These are phyloP conservation scores for Aegilops umbellulata DNA, from an alignment of 176 grass and related monocot genomes.

Conservation along the genomic window DNA sequence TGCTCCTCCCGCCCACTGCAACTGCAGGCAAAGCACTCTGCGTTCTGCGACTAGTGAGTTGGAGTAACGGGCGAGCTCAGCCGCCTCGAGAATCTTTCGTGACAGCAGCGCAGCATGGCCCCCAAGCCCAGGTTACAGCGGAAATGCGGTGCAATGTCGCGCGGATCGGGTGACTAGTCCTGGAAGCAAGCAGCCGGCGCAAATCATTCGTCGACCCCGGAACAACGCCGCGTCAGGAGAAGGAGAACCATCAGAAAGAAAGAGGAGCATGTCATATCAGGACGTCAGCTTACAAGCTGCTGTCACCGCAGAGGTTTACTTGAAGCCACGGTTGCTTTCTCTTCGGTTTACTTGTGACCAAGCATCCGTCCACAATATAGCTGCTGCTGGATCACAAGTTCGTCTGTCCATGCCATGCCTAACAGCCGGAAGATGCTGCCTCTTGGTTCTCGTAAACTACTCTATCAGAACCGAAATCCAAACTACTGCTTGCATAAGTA, in stretches of 20 bases:
- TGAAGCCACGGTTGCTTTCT: conserved; percentile 12
- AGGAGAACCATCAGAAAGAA: neutral
- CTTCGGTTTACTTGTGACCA: neutral
- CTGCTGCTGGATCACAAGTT: neutral
- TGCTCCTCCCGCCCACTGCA: neutral
- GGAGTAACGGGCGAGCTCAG: neutral
- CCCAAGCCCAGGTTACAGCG: conserved; percentile 6
- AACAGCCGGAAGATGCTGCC: neutral
- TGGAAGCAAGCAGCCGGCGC: neutral
- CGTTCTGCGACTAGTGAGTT: neutral
- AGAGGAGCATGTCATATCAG: neutral
- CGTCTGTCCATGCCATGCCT: neutral
- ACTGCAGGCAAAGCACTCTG: neutral
- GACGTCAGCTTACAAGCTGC: neutral
- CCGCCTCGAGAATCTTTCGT: conserved; percentile 21
- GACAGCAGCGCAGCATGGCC: neutral
- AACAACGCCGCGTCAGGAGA: neutral
- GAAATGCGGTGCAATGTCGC: conserved; percentile 23
- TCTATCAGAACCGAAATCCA: too few species aligned
- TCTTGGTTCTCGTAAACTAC: neutral
- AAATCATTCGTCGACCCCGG: neutral
- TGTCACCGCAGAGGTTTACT: neutral
- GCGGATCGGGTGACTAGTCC: conserved; percentile 1
- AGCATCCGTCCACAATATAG: neutral
- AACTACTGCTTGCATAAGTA: too few species aligned